Base-by-base conservation (phyloP, 2,329 filamentous ascomycete species). In the Fusarium poae region DNA sequence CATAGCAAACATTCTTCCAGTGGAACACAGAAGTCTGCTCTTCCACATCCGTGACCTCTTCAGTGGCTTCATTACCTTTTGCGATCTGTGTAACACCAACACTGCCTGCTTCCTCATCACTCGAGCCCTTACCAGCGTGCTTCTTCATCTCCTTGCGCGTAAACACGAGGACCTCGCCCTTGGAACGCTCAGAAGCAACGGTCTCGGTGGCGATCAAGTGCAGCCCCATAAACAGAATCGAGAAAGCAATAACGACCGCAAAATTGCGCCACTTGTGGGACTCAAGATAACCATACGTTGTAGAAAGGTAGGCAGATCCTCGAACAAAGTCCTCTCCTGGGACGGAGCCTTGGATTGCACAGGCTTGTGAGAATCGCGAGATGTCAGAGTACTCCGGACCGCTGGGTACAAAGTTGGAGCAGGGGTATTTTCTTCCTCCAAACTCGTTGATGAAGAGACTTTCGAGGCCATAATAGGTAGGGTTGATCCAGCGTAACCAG, bases 1-100 rank as follows among this genome's bases (percentile, higher is more conserved):
- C 89, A 71, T 92, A 93, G 77, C 88, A 91, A 4, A 92, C 87
- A 69, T 91, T 83, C 61, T 86, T 83, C 91, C 90, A 92, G 67
- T 90, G 88, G 79, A 92, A 92, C 40, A 92, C 63, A 1, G 74
- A 75, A 0, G 63, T 70, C 57, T 74, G 72, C n/a, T 59, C 65
- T 1, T 72, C 72, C 18, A 74, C 63, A 5, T 65, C 67, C 0
- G 65, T 62, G 1, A 61, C 43, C 30, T 69, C 45, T 16, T 70
- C 66, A 5, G 35, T 40, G 0, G 35, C 32, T 0, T 54, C 52
- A 1, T 54, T 92, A 88, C 92, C 95, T 27, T 92, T 93, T 74
- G 16, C 44, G 0, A 94, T 37, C 16, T 59, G 46, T 15, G 39
- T 18, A 8, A 29, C 35, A 10, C 44, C 4, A n/a, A 5, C 4